Conservation (phyloP, 2,329 filamentous ascomycete genomes). For the Fusarium coffeatum region DNA sequence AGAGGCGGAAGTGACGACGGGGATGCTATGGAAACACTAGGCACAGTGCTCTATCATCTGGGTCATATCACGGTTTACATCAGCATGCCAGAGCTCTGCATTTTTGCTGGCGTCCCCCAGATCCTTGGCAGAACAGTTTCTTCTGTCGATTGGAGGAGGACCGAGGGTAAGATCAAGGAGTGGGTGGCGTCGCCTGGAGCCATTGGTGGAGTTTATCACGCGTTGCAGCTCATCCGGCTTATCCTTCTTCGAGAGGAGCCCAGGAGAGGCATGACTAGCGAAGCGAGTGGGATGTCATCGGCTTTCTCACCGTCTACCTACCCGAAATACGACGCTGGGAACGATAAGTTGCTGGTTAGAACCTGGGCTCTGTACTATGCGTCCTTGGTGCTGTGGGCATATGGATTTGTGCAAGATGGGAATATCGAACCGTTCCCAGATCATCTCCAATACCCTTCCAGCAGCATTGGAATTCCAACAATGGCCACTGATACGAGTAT, state of each 20-base stretch:
- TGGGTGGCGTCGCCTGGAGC: constrained; percentile 47
- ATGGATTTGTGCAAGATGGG: constrained; percentile 46
- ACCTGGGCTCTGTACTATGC: constrained; percentile 47
- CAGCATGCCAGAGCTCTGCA: constrained; percentile 48
- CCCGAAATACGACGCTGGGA: constrained; percentile 43
- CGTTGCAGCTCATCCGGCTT: constrained; percentile 43
- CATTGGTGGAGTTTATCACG: constrained; percentile 46
- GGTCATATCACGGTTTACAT: constrained; percentile 47
- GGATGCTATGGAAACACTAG: constrained; percentile 45
- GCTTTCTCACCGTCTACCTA: constrained; percentile 37
- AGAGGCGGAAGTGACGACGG: constrained; percentile 46
- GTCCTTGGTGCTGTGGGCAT: constrained; percentile 45
- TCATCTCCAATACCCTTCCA: constrained; percentile 42
- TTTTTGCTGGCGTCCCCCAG: constrained; percentile 45
- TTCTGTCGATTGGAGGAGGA: constrained; percentile 45
- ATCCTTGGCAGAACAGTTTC: constrained; percentile 46
- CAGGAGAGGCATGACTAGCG: constrained; percentile 19
- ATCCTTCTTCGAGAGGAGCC: constrained; percentile 44
- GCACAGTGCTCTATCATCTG: constrained; percentile 46
- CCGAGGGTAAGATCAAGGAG: constrained; percentile 46
- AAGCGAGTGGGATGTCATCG: constrained; percentile 20
- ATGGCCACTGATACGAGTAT: constrained; percentile 36
- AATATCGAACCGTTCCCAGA: constrained; percentile 45
- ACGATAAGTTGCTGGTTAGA: constrained; percentile 42
- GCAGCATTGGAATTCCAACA: constrained; percentile 17